Base-by-base conservation (phyloP, 768 basidiomycete genomes). In the Kwoniella botswanensis region DNA sequence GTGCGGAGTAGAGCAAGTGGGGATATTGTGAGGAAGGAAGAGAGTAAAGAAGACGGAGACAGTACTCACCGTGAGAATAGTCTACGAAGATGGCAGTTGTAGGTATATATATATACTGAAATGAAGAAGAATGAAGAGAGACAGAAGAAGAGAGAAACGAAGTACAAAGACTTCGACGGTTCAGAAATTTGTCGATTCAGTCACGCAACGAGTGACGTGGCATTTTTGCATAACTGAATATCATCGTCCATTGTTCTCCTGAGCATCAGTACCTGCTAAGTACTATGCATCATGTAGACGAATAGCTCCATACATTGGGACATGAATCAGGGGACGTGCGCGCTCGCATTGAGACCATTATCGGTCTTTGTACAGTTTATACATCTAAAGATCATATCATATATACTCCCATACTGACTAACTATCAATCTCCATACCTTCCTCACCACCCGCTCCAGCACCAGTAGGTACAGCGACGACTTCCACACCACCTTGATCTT, bases 351-450 rank as follows among this genome's bases (percentile, higher is more conserved):
- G 35, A 6, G 35, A 35, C 35, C 35, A 35, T 35, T 6, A 24
- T 54, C 15, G 21, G 10, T n/a, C 18, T 29, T 17, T 50, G 4
- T 63, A 69, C 41, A 56, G 24, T 59, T 26, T 63, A 63, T 69
- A 62, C 58, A 69, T 65, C 41, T 50, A 29, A 24, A 24, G 22
- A 18, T 61, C 43, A 52, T 46, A 22, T 65, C 46, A 53, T 52
- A 29, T 61, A 43, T 21, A 59, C 10, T 21, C 55, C 44, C 17
- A 43, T 43, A 17, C 13, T 43, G n/a, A 63, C 71, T 75, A 81
- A 26, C 74, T 62, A 62, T 79, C 78, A 21, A 79, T 61, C 15
- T 81, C 80, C 80, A 81, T 81, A n/a, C 75, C 76, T 63, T 80
- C 79, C 29, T 74, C 76, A 13, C 72, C 79, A 42, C 72, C 76